A percentile compares a stretch with the other conserved stretches of the same genome.
Conservation (phyloP, 208 protist species). For the Leishmania turanica region DNA sequence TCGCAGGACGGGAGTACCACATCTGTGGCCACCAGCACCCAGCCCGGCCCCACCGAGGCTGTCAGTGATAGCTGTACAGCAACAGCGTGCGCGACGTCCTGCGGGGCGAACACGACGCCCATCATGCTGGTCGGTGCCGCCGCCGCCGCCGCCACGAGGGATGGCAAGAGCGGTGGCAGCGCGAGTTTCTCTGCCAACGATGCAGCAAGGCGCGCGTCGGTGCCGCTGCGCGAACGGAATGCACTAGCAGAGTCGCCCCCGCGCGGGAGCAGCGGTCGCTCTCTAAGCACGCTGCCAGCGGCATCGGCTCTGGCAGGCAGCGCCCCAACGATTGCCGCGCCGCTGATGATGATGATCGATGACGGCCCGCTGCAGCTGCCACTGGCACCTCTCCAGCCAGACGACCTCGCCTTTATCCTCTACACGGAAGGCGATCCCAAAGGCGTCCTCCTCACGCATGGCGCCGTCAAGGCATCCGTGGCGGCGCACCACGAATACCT, state of each 20-base stretch:
- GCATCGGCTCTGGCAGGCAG: not conserved
- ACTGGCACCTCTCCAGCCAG: slow-evolving; percentile 33
- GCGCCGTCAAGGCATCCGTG: slow-evolving; percentile 49
- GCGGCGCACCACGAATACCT: slow-evolving; percentile 40
- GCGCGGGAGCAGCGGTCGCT: not conserved
- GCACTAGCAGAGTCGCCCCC: not conserved
- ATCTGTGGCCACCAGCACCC: not conserved
- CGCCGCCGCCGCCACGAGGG: not conserved
- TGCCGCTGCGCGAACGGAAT: not conserved
- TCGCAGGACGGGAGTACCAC: not conserved
- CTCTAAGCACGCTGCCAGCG: too few relatives aligned
- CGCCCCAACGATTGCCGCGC: not conserved
- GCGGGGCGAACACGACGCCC: not conserved
- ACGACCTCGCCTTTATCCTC: slow-evolving; percentile 67
- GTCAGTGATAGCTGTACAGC: slow-evolving; percentile 7
- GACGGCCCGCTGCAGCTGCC: slow-evolving; percentile 5
- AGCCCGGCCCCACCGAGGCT: not conserved
- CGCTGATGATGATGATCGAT: not conserved
- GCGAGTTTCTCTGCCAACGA: not conserved
- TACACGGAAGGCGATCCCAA: slow-evolving; percentile 86
- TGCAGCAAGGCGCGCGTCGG: not conserved
- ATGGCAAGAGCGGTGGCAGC: not conserved
- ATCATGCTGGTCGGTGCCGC: not conserved
- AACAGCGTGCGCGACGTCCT: not conserved
- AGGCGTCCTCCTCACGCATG: slow-evolving; percentile 86